A percentile compares a stretch with the other conserved stretches of the same genome.
Conservation (phyloP, 768 basidiomycete genomes). For the Mycena kentingensis region DNA sequence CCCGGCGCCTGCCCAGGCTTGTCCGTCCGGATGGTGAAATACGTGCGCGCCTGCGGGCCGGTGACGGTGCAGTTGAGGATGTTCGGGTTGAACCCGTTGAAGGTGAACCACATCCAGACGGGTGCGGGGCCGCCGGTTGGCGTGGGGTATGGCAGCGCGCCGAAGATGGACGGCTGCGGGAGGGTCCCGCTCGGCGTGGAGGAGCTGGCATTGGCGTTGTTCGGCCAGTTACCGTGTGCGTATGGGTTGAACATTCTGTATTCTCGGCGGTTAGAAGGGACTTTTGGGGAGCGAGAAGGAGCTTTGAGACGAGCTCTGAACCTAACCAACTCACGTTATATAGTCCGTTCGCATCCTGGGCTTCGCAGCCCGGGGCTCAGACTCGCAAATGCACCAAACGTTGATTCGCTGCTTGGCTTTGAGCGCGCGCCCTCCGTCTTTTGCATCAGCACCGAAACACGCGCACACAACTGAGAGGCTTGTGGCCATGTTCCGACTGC, state of each 20-base stretch:
- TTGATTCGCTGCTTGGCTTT: too few relatives aligned
- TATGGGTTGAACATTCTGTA: slow-evolving; percentile 16
- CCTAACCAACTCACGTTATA: too few relatives aligned
- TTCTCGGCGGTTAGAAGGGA: too few relatives aligned
- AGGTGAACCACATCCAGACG: slow-evolving; percentile 41
- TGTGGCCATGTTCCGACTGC: too few relatives aligned
- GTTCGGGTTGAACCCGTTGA: slow-evolving; percentile 41
- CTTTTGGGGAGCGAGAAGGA: too few relatives aligned
- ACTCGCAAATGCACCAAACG: too few relatives aligned
- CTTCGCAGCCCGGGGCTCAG: too few relatives aligned
- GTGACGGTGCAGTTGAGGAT: slow-evolving; percentile 47
- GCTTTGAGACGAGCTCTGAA: too few relatives aligned
- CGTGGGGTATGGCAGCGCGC: slow-evolving; percentile 13
- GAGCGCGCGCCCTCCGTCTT: too few relatives aligned
- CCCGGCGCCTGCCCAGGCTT: slow-evolving; percentile 21
- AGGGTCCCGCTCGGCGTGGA: not conserved
- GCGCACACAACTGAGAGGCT: too few relatives aligned
- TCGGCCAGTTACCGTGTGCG: slow-evolving; percentile 11
- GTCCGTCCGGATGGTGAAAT: slow-evolving; percentile 43
- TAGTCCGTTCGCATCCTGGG: too few relatives aligned
- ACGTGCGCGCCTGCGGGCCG: slow-evolving; percentile 43
- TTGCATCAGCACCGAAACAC: too few relatives aligned
- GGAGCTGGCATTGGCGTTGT: slow-evolving; percentile 7
- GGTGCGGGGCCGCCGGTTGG: slow-evolving; percentile 8
- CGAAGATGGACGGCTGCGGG: slow-evolving; percentile 15